Percentiles rank a stretch among this genome's conserved stretches.
Conservation (phyloP, 345 rosid genomes). For the Rubroshorea leprosula region DNA sequence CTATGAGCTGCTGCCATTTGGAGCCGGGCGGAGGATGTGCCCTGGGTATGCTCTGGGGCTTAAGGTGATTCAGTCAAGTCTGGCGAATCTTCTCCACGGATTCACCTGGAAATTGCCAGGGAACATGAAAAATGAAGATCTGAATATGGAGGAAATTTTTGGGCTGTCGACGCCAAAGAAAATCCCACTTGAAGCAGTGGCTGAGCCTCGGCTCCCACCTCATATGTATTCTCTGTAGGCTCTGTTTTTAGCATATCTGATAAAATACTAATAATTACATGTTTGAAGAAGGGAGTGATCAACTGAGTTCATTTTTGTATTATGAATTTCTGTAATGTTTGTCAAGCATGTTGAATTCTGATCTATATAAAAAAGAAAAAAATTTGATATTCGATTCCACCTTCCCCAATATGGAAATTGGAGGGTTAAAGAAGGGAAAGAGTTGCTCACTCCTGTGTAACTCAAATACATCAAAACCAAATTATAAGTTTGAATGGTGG, state of each 20-base stretch:
- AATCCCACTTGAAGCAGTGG: constrained; percentile 34
- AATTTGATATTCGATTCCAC: too few species aligned
- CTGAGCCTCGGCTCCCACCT: constrained; percentile 38
- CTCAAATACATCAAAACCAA: too few species aligned
- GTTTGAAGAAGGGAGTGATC: too few species aligned
- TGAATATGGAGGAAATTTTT: constrained; percentile 53
- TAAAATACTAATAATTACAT: background rate
- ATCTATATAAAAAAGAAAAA: too few species aligned
- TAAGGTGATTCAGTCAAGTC: constrained; percentile 47
- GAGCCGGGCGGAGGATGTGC: constrained; percentile 70
- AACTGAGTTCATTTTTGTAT: background rate
- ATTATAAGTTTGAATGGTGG: too few species aligned
- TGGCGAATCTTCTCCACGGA: constrained; percentile 58
- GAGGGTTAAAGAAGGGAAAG: too few species aligned
- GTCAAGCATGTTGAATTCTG: too few species aligned
- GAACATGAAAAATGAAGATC: constrained; percentile 22
- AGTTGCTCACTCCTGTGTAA: too few species aligned
- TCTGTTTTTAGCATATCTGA: too few species aligned
- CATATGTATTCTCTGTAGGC: constrained; percentile 30
- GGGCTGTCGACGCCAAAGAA: constrained; percentile 51
- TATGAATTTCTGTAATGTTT: background rate
- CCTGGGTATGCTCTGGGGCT: constrained; percentile 58
- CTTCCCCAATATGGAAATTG: too few species aligned
- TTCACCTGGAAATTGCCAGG: constrained; percentile 46
- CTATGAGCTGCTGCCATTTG: constrained; percentile 56